Conservation (phyloP, 73 alveolate species). For the Paramecium biaurelia region DNA sequence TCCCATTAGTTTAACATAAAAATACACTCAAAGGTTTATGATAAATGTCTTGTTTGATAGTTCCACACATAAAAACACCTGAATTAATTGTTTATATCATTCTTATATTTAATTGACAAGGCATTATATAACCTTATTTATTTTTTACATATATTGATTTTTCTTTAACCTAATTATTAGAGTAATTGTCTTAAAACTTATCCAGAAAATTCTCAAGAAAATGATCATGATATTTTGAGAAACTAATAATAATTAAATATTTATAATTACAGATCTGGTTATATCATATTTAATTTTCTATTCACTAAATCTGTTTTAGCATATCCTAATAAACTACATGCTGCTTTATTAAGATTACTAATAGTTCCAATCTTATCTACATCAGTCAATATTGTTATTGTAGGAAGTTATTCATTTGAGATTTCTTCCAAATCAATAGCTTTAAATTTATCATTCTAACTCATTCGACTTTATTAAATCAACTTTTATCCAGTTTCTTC, state of each 20-base stretch:
- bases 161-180: background rate
- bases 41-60: background rate
- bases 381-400: conserved; percentile 17
- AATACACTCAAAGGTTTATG: background rate
- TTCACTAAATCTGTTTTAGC: conserved; percentile 30
- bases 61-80: conserved; percentile 7
- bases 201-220: background rate
- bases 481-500: background rate
- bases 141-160: background rate
- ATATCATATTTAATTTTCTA: conserved; percentile 5
- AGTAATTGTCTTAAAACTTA: background rate
- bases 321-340: conserved; percentile 40
- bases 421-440: background rate
- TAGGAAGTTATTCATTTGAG: background rate
- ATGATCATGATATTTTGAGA: background rate
- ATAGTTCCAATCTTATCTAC: background rate
- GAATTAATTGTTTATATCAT: background rate
- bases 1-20: background rate
- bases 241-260: background rate
- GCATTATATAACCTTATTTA: background rate
- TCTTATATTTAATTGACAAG: conserved; percentile 10
- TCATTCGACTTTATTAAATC: background rate
- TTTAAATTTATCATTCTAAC: background rate
- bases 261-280: conserved; percentile 18
- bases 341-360: conserved; percentile 17